Conservation (phyloP, 768 basidiomycete species). For the Mycena chlorophos region DNA sequence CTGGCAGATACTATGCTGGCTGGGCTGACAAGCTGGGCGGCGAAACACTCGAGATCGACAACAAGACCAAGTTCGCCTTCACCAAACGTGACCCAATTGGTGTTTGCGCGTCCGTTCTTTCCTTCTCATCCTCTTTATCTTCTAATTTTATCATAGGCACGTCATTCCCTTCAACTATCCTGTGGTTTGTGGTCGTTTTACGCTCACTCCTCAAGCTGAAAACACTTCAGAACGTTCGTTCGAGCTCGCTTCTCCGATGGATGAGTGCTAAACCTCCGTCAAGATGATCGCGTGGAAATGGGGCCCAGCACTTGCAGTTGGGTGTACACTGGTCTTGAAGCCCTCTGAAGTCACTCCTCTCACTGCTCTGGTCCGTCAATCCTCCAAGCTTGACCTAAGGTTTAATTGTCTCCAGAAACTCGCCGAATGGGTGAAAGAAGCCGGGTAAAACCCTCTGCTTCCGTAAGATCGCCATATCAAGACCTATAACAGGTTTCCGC, state of each 20-base stretch:
- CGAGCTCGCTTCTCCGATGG: no score
- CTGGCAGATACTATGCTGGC: slow-evolving; percentile 37
- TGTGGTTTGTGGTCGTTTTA: slow-evolving; percentile 41
- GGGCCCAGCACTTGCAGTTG: slow-evolving; percentile 60
- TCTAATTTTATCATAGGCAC: slow-evolving; percentile 86
- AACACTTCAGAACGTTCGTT: no score
- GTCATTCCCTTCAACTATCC: slow-evolving; percentile 96
- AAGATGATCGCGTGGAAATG: not conserved
- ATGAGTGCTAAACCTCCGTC: no score
- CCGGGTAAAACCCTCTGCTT: slow-evolving; percentile 56
- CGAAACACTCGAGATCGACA: slow-evolving; percentile 82
- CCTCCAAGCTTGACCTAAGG: slow-evolving; percentile 2
- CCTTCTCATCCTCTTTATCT: not conserved
- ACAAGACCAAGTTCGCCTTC: slow-evolving; percentile 78
- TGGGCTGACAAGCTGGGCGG: slow-evolving; percentile 95
- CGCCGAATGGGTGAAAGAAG: slow-evolving; percentile 77
- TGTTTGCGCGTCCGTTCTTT: not conserved
- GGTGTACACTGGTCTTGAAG: slow-evolving; percentile 77
- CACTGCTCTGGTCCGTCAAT: slow-evolving; percentile 64
- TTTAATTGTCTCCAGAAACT: slow-evolving; percentile 63
- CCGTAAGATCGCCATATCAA: slow-evolving; percentile 13
- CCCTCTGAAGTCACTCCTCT: slow-evolving; percentile 87
- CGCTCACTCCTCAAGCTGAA: no score
- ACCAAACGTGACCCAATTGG: slow-evolving; percentile 74
- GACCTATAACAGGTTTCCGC: slow-evolving; percentile 69